Conservation (phyloP, 2,329 filamentous ascomycete genomes). For the Cercospora nicotianae region DNA sequence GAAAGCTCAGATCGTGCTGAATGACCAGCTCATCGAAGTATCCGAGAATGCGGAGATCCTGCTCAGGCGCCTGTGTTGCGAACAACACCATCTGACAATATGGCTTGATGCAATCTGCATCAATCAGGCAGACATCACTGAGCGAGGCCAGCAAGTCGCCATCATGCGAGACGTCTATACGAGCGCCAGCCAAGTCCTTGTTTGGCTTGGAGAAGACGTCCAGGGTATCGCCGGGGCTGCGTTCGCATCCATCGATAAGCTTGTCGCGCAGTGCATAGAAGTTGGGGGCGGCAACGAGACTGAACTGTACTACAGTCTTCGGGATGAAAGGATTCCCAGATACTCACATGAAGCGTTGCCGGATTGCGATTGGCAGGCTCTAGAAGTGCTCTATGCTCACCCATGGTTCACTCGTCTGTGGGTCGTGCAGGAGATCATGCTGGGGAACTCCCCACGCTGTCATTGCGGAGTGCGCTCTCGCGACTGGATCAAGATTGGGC, state of each 20-base stretch:
- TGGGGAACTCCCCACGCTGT: too few relatives aligned
- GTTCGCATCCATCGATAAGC: background rate
- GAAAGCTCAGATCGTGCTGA: background rate
- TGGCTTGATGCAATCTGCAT: slow-evolving; percentile 26
- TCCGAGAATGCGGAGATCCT: slow-evolving; percentile 2
- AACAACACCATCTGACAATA: slow-evolving; percentile 1
- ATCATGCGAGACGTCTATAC: slow-evolving; percentile 20
- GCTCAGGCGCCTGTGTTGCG: slow-evolving; percentile 5
- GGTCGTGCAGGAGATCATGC: too few relatives aligned
- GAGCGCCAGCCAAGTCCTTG: slow-evolving; percentile 4
- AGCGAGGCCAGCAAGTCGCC: slow-evolving; percentile 18
- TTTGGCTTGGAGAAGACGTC: slow-evolving; percentile 17
- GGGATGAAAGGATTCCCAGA: too few relatives aligned
- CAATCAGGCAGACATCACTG: slow-evolving; percentile 16
- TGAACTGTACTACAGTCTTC: too few relatives aligned
- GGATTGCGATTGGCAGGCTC: too few relatives aligned
- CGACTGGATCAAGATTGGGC: too few relatives aligned
- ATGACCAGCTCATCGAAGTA: background rate
- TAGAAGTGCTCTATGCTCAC: too few relatives aligned
- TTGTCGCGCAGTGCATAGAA: slow-evolving; percentile 12
- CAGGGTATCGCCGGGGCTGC: background rate
- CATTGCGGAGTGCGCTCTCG: too few relatives aligned
- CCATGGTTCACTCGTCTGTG: too few relatives aligned
- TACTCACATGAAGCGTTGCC: too few relatives aligned
- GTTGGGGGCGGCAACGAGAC: too few relatives aligned